Conservation (phyloP, 2,329 filamentous ascomycete species). For the Colletotrichum cordylinicola region DNA sequence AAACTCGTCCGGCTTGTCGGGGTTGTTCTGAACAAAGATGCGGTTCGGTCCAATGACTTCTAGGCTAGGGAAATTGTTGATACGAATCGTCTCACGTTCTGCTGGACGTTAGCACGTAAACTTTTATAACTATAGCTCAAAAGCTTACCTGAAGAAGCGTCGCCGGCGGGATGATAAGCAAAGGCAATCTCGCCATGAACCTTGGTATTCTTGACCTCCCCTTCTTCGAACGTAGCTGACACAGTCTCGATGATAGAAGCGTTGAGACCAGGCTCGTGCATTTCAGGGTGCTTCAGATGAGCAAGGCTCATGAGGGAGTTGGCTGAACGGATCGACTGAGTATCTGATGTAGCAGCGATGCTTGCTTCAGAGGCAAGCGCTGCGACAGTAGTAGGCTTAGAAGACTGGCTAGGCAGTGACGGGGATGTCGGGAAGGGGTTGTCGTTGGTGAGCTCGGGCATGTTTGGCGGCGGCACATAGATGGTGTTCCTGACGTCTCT, state of each 20-base stretch:
- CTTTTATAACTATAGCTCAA: neutral
- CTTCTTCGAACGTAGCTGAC: constrained; percentile 82
- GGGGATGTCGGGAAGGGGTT: constrained; percentile 40
- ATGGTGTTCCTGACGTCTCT: constrained; percentile 93
- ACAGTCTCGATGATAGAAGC: constrained; percentile 91
- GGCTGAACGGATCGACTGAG: constrained; percentile 88
- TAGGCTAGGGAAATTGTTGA: constrained; percentile 87
- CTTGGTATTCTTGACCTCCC: constrained; percentile 72
- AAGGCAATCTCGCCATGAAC: constrained; percentile 91
- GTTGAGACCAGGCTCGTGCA: constrained; percentile 80
- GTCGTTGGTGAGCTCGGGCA: constrained; percentile 39
- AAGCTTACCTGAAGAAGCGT: constrained; percentile 47
- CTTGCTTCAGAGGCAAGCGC: constrained; percentile 68
- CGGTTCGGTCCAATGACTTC: constrained; percentile 95
- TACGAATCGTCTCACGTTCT: constrained; percentile 73
- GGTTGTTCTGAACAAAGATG: constrained; percentile 78
- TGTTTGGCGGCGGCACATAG: constrained; percentile 65
- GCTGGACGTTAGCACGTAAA: neutral
- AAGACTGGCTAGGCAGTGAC: constrained; percentile 37
- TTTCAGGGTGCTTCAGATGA: constrained; percentile 81
- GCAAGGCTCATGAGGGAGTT: constrained; percentile 76
- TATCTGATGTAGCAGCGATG: constrained; percentile 72
- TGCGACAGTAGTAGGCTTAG: constrained; percentile 53
- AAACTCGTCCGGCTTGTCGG: constrained; percentile 79
- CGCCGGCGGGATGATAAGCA: constrained; percentile 68